These are phyloP conservation scores for Daedalea quercina DNA, from an alignment of 768 basidiomycete genomes.

Conservation along the genomic window DNA sequence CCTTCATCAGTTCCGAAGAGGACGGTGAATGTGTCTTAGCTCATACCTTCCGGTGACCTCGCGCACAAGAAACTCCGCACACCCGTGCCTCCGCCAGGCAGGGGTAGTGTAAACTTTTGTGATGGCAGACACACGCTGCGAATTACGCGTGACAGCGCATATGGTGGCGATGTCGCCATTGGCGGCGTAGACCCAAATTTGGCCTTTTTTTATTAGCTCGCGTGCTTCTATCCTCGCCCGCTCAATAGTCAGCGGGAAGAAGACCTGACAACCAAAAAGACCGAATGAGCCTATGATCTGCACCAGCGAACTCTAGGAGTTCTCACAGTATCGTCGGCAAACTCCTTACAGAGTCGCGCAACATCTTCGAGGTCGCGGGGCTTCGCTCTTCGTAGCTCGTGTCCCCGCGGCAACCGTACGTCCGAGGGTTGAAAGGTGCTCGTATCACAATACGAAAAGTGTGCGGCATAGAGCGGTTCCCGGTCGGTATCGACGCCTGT, in stretches of 20 bases:
- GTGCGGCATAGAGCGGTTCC: constrained; percentile 46
- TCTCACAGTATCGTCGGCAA: constrained; percentile 46
- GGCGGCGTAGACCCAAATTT: constrained; percentile 47
- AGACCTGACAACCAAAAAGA: constrained; percentile 27
- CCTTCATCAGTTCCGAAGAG: constrained; percentile 9
- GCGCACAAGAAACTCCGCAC: constrained; percentile 46
- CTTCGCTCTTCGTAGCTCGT: constrained; percentile 33
- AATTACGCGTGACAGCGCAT: constrained; percentile 51
- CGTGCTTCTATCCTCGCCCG: constrained; percentile 37
- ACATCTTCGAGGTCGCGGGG: constrained; percentile 32
- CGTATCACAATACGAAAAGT: constrained; percentile 36
- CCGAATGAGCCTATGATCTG: not conserved
- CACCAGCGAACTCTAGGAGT: not conserved
- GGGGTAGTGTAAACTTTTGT: constrained; percentile 52
- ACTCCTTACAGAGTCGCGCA: constrained; percentile 41
- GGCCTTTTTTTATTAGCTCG: constrained; percentile 41
- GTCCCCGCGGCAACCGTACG: constrained; percentile 24
- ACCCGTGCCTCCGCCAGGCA: constrained; percentile 37
- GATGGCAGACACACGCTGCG: constrained; percentile 42
- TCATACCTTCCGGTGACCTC: constrained; percentile 37
- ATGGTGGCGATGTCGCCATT: constrained; percentile 37
- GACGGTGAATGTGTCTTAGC: not conserved
- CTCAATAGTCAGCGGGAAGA: constrained; percentile 36
- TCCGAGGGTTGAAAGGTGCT: constrained; percentile 28
- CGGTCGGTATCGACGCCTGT: constrained; percentile 31